Conservation (phyloP, 495 filamentous ascomycete species). For the Aspergillus campestris region DNA sequence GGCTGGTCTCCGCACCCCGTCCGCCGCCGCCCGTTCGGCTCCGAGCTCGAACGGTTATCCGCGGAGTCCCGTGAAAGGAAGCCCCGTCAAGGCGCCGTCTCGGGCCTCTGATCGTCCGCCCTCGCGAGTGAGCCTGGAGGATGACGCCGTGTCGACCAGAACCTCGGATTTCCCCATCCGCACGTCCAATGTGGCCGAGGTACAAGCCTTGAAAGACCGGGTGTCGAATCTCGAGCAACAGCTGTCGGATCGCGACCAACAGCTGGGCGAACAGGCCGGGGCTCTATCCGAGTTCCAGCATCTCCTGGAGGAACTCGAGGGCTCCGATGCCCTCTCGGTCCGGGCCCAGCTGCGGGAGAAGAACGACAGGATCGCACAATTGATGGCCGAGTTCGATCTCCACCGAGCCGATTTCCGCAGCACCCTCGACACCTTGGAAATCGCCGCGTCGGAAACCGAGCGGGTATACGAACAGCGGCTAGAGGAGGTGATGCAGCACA, state of each 20-base stretch:
- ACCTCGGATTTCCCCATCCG: slow-evolving; percentile 36
- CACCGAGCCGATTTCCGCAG: slow-evolving; percentile 94
- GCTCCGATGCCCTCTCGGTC: slow-evolving; percentile 67
- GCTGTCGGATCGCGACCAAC: slow-evolving; percentile 75
- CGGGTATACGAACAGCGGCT: slow-evolving; percentile 93
- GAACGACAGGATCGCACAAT: slow-evolving; percentile 87
- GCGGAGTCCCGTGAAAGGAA: slow-evolving; percentile 35
- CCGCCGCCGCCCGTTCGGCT: slow-evolving; percentile 23
- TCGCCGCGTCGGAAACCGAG: slow-evolving; percentile 94
- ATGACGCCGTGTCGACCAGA: slow-evolving; percentile 25
- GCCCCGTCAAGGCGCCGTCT: slow-evolving; percentile 36
- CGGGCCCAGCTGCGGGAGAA: slow-evolving; percentile 82
- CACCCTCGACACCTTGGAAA: slow-evolving; percentile 92
- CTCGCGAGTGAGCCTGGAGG: slow-evolving; percentile 34
- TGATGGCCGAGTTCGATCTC: slow-evolving; percentile 90
- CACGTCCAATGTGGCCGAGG: slow-evolving; percentile 37
- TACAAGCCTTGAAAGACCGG: slow-evolving; percentile 50
- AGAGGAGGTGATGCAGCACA: slow-evolving; percentile 79
- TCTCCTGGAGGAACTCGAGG: slow-evolving; percentile 55
- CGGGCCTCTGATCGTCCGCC: slow-evolving; percentile 35
- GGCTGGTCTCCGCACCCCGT: slow-evolving; percentile 42
- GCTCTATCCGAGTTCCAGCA: slow-evolving; percentile 57
- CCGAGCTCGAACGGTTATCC: slow-evolving; percentile 22
- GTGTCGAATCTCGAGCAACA: slow-evolving; percentile 54
- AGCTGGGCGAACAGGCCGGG: slow-evolving; percentile 77